phyloP scores from a whole-genome alignment of 768 basidiomycete species.

The Suillus paluster region DNA sequence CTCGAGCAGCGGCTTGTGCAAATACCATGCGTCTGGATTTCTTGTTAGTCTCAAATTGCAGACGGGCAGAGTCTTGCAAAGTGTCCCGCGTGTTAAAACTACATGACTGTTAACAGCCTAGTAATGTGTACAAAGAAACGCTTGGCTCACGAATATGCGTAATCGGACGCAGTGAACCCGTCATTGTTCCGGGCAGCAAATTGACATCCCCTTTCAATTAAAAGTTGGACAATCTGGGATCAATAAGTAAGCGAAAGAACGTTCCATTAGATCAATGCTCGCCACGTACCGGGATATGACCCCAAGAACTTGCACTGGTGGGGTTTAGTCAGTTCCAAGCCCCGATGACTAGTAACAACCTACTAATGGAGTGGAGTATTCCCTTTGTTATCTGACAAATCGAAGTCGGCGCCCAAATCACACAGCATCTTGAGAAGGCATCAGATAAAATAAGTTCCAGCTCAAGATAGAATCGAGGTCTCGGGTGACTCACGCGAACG shows the following conservation, averaged over 20 bases:
- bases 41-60: constrained; percentile 81
- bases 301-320: constrained; percentile 84
- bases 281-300: constrained; percentile 71
- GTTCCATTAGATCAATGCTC: constrained; percentile 3
- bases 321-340: constrained; percentile 13
- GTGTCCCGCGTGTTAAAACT: constrained; percentile 79
- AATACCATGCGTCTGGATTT: constrained; percentile 72
- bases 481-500: constrained; percentile 64
- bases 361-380: constrained; percentile 95
- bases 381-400: constrained; percentile 89
- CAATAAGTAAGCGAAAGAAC: constrained; percentile 18
- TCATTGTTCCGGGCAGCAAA: constrained; percentile 85
- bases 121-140: not conserved
- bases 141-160: constrained; percentile 62
- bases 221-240: constrained; percentile 73
- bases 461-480: constrained; percentile 13
- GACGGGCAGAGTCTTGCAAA: constrained; percentile 78
- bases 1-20: constrained; percentile 73
- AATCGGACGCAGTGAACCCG: constrained; percentile 91
- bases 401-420: constrained; percentile 88
- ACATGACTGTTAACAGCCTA: constrained; percentile 13
- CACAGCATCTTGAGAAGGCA: constrained; percentile 72
- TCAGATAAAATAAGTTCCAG: constrained; percentile 21
- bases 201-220: constrained; percentile 90
- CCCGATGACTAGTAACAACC: constrained; percentile 34